A percentile compares a stretch with the other conserved stretches of the same genome.
phyloP scores from a whole-genome alignment of 1,284 basidiomycete genomes.

The Ustilago bromivora region DNA sequence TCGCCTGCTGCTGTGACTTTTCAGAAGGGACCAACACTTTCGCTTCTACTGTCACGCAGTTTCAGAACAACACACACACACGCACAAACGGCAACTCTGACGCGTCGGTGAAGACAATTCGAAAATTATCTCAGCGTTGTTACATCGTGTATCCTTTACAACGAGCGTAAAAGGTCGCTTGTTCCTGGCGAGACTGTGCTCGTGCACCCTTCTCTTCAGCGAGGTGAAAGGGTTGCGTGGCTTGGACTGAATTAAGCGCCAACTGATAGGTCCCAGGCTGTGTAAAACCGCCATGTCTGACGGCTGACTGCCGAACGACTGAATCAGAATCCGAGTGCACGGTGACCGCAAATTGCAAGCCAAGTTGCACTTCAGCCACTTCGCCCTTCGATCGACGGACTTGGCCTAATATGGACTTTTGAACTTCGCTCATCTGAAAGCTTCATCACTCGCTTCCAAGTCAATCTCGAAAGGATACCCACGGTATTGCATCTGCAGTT shows the following conservation, averaged over 20 bases:
- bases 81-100: conserved; percentile 1
- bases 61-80: conserved; percentile 4
- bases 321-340: not conserved
- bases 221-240: not conserved
- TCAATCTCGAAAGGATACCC: not conserved
- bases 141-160: not conserved
- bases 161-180: not conserved
- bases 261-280: conserved; percentile 9
- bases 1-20: conserved; percentile 9
- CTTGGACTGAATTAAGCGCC: not conserved
- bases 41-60: conserved; percentile 1
- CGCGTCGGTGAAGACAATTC: conserved; percentile 8
- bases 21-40: conserved; percentile 24
- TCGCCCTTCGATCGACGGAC: not conserved
- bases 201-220: conserved; percentile 5
- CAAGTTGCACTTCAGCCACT: not conserved
- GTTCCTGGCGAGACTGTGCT: conserved; percentile 8
- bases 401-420: not conserved
- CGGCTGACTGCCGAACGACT: not conserved
- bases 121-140: not conserved
- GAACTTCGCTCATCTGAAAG: not conserved
- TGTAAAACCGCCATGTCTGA: not conserved
- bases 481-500: not conserved
- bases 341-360: conserved; percentile 4
- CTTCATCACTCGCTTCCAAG: not conserved